Conservation (phyloP, 257 asterid genomes). For the Solanum commersonii region DNA sequence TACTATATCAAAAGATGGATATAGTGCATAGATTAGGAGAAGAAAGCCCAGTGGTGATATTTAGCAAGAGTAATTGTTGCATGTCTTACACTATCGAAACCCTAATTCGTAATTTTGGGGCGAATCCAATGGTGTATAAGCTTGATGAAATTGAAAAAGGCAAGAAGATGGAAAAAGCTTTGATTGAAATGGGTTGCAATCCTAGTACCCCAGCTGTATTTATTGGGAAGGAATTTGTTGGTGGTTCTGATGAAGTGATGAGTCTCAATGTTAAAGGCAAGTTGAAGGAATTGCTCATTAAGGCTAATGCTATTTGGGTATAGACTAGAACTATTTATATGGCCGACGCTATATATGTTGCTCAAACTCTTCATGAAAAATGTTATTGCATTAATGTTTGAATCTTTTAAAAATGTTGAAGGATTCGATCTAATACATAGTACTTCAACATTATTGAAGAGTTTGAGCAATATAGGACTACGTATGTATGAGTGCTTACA, state of each 20-base stretch:
- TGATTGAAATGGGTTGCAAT: slow-evolving; percentile 5
- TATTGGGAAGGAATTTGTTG: slow-evolving; percentile 4
- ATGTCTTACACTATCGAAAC: slow-evolving; percentile 19
- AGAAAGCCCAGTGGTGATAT: slow-evolving; percentile 26
- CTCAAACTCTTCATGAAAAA: not conserved
- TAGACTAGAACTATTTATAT: not conserved
- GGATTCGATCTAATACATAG: not conserved
- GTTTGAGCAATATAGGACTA: not conserved
- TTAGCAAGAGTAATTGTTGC: slow-evolving; percentile 25
- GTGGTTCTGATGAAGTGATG: not conserved
- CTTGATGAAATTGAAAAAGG: slow-evolving; percentile 23
- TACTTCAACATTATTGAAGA: not conserved
- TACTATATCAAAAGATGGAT: slow-evolving; percentile 5
- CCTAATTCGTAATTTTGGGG: slow-evolving; percentile 20
- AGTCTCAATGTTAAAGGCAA: slow-evolving; percentile 3
- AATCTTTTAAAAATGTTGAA: not conserved
- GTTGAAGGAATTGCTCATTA: slow-evolving; percentile 15
- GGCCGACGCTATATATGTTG: not conserved
- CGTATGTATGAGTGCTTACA: not conserved
- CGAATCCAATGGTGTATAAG: slow-evolving; percentile 19
- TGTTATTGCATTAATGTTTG: not conserved
- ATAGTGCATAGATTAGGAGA: slow-evolving; percentile 9
- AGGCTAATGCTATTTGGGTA: slow-evolving; percentile 18
- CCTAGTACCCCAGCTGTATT: slow-evolving; percentile 22
- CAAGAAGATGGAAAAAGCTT: slow-evolving; percentile 13